Base-by-base conservation (phyloP, 108 stramenopile genomes). In the Cyclotella sp. region DNA sequence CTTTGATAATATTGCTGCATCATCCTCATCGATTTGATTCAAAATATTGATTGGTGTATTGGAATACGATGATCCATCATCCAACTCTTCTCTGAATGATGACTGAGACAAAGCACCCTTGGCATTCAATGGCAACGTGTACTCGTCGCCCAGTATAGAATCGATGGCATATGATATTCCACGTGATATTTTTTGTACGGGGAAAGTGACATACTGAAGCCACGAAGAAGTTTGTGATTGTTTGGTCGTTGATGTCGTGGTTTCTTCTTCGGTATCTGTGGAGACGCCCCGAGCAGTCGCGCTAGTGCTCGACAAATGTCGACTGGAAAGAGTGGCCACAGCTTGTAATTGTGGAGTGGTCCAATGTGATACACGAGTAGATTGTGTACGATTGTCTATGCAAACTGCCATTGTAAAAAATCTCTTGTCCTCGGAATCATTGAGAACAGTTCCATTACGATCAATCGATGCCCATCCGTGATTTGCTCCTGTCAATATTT, bases 371-470 rank as follows among this genome's bases (percentile, higher is more conserved):
- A 9, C 51, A 53, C 51, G 9, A 41, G 26, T 24, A 59, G 26
- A 3, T 27, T 5, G 14, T 28, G 5, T 28, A 10, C 62, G n/a
- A n/a, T n/a, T n/a, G n/a, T n/a, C n/a, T 14, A 16, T 41, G 16
- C 16, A 41, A 41, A 42, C 39, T 41, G 30, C 62, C n/a, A 63
- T 41, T 34, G 10, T 29, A 30, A 34, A 26, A 28, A 24, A 13
- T 55, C 1, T 55, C 28, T 28, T 44, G 27, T 19, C 24, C n/a
- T 21, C 22, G 26, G 29, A 26, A 58, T 29, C 10, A 65, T 70
- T 69, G 44, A 40, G 47, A 18, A 77, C 53, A 16, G 7, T 51
- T n/a, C 76, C 76, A 46, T 77, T 43, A 12, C 16, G n/a, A 52
- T 34, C n/a, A 59, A 77, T 30, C 21, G 30, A 34, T 22, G 69